Percentiles rank a stretch among this genome's conserved stretches.
Evolutionary conservation across 257 asterid genomes (phyloP).

Genomic region (Hygrophila difformis): DNA sequence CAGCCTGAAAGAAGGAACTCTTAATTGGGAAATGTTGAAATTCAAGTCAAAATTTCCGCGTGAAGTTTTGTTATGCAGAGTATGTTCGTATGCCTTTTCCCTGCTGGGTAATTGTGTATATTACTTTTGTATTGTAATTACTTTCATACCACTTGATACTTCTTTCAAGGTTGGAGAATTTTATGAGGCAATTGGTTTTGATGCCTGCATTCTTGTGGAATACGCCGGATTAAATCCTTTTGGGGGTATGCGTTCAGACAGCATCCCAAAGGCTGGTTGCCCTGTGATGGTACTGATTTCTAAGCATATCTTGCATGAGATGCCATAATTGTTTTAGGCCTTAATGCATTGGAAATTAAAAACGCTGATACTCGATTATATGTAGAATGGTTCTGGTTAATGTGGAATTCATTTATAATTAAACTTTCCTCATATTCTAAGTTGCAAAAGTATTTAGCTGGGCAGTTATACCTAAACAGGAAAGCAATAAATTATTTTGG

Average conservation of each 20-base stretch:
- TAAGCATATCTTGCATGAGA: not conserved
- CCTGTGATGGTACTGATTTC: slow-evolving; percentile 73
- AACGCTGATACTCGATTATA: too few relatives aligned
- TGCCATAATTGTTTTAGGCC: too few relatives aligned
- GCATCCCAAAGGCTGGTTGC: slow-evolving; percentile 96
- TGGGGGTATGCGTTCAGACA: slow-evolving; percentile 89
- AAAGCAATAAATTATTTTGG: too few relatives aligned
- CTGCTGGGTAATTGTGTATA: slow-evolving; percentile 13
- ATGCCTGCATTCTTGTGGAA: slow-evolving; percentile 96
- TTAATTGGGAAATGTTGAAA: slow-evolving; percentile 85
- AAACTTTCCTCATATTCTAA: too few relatives aligned
- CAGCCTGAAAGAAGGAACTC: slow-evolving; percentile 95
- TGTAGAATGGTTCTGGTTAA: too few relatives aligned
- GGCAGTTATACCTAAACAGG: too few relatives aligned
- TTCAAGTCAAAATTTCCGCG: slow-evolving; percentile 94
- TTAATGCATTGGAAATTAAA: too few relatives aligned
- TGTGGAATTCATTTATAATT: too few relatives aligned
- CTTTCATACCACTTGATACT: slow-evolving; percentile 10
- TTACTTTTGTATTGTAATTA: slow-evolving; percentile 5
- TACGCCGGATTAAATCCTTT: slow-evolving; percentile 98
- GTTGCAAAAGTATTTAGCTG: too few relatives aligned
- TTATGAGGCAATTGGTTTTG: slow-evolving; percentile 90
- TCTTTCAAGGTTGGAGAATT: slow-evolving; percentile 83
- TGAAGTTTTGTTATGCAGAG: slow-evolving; percentile 92
- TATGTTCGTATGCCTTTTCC: slow-evolving; percentile 25